These are phyloP conservation scores for Aspergillus sp. DNA, from an alignment of 2,329 filamentous ascomycete species.

Conservation along the genomic window DNA sequence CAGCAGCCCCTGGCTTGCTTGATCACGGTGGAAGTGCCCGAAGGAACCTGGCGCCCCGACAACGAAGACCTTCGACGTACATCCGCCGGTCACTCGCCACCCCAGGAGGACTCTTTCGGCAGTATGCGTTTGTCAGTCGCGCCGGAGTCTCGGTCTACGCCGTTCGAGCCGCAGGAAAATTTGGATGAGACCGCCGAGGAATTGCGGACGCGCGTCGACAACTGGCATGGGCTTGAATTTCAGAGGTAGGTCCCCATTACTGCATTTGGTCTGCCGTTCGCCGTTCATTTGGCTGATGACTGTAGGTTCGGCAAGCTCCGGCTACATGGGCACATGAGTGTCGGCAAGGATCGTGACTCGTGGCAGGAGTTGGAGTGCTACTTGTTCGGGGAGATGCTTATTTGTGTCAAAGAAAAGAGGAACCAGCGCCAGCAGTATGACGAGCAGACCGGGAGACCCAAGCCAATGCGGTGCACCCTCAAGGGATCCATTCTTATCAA, in stretches of 20 bases:
- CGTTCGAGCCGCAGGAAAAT: constrained; percentile 66
- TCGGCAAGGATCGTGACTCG: constrained; percentile 89
- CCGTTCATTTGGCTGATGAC: neutral
- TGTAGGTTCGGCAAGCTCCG: constrained; percentile 82
- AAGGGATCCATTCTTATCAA: constrained; percentile 98
- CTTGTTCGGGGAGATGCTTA: constrained; percentile 96
- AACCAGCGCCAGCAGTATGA: constrained; percentile 52
- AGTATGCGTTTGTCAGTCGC: constrained; percentile 37
- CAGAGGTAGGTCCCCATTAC: constrained; percentile 46
- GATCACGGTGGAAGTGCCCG: constrained; percentile 85
- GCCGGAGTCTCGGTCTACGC: constrained; percentile 49
- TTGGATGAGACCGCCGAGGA: constrained; percentile 80
- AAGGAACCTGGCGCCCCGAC: constrained; percentile 81
- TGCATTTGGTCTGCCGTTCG: constrained; percentile 1
- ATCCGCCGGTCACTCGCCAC: constrained; percentile 42
- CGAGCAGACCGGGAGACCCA: constrained; percentile 46
- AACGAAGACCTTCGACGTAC: constrained; percentile 61
- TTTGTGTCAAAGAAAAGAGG: constrained; percentile 98
- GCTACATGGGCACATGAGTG: constrained; percentile 77
- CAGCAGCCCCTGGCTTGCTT: constrained; percentile 93
- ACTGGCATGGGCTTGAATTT: constrained; percentile 96
- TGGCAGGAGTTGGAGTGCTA: constrained; percentile 99
- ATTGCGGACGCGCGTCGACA: constrained; percentile 79
- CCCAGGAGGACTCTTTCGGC: constrained; percentile 45
- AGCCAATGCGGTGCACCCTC: constrained; percentile 68